Percentiles rank a stretch among this genome's conserved stretches.
phyloP scores from a whole-genome alignment of 2,329 filamentous ascomycete species.

The Pseudocercospora musae region DNA sequence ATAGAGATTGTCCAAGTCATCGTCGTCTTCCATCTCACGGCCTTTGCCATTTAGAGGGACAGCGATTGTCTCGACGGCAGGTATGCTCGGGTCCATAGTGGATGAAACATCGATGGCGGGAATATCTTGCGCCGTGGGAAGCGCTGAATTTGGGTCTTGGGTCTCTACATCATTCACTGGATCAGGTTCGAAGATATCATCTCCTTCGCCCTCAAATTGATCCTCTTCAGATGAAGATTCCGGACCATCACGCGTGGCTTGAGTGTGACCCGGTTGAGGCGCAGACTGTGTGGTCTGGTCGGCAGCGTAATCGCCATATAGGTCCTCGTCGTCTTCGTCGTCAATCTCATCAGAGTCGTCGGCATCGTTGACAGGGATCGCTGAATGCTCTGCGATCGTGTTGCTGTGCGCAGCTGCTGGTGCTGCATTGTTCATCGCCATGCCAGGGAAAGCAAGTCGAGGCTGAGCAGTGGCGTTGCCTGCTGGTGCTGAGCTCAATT shows the following conservation, averaged over 20 bases:
- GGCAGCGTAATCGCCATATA: conserved; percentile 9
- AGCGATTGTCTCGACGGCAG: background rate
- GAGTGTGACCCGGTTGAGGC: background rate
- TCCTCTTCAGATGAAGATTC: background rate
- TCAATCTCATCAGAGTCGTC: conserved; percentile 11
- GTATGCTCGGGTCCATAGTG: background rate
- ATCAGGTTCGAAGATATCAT: background rate
- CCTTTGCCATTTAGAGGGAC: background rate
- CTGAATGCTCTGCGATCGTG: background rate
- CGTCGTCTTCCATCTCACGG: conserved; percentile 7
- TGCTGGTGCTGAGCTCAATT: background rate
- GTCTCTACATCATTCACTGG: background rate
- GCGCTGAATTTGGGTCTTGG: background rate
- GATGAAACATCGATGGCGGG: background rate
- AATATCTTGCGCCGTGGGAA: background rate
- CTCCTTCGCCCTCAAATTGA: background rate
- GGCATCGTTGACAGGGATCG: background rate
- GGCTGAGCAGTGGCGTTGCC: background rate
- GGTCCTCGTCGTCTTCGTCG: conserved; percentile 16
- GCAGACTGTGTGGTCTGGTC: background rate
- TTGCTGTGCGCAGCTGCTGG: background rate
- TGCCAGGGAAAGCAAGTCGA: background rate
- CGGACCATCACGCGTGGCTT: background rate
- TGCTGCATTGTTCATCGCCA: background rate
- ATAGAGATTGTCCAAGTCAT: conserved; percentile 13